A percentile compares a stretch with the other conserved stretches of the same genome.
Conservation (phyloP, 345 rosid species). For the Hypericum androsaemum region DNA sequence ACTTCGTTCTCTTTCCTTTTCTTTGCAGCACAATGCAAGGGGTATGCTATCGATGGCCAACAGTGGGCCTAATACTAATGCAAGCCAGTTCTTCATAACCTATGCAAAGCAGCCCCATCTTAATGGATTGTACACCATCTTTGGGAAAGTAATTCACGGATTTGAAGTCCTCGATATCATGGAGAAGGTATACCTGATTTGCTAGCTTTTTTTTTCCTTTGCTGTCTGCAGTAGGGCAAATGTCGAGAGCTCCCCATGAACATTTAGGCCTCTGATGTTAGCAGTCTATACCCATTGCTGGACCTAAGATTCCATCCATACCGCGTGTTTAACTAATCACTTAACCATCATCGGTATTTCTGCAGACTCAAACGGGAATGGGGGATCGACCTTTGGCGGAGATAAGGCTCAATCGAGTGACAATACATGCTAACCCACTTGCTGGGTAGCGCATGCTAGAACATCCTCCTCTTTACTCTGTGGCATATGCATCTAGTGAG, state of each 20-base stretch:
- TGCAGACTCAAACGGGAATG: slow-evolving; percentile 80
- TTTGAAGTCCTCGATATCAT: slow-evolving; percentile 95
- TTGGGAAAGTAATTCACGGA: slow-evolving; percentile 95
- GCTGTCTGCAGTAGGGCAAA: background rate
- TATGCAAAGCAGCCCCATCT: slow-evolving; percentile 97
- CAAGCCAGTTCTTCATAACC: slow-evolving; percentile 83
- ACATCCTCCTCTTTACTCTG: too few species aligned
- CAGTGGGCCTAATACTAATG: slow-evolving; percentile 94
- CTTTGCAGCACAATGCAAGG: slow-evolving; percentile 81
- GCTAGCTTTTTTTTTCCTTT: background rate
- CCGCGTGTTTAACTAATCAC: background rate
- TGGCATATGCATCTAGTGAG: too few species aligned
- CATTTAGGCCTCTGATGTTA: background rate
- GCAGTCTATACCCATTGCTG: background rate
- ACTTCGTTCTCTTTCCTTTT: background rate
- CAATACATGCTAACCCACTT: slow-evolving; percentile 93
- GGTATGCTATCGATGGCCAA: slow-evolving; percentile 92
- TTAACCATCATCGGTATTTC: slow-evolving; percentile 6
- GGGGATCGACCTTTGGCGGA: slow-evolving; percentile 97
- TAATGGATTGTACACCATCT: slow-evolving; percentile 83
- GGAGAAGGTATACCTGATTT: slow-evolving; percentile 62
- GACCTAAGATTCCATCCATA: background rate
- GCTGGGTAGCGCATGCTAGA: slow-evolving; percentile 44
- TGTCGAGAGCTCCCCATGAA: background rate
- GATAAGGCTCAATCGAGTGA: slow-evolving; percentile 86